Conservation (phyloP, 2,329 filamentous ascomycete genomes). For the Epichloe sibirici region DNA sequence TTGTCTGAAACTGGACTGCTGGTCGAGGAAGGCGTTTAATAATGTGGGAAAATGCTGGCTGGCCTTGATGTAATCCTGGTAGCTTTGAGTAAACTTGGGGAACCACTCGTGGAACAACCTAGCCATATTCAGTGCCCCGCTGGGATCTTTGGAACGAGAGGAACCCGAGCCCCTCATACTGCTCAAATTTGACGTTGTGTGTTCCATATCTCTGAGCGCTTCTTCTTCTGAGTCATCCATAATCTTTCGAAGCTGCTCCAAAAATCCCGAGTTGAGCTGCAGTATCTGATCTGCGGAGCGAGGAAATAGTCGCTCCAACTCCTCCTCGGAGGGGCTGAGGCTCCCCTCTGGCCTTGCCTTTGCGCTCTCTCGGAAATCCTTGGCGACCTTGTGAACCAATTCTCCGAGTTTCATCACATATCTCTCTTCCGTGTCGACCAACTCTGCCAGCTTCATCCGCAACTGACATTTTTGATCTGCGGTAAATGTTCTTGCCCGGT, state of each 20-base stretch:
- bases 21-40: conserved; percentile 66
- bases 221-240: conserved; percentile 77
- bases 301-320: conserved; percentile 70
- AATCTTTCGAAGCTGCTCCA: conserved; percentile 61
- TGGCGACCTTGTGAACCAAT: conserved; percentile 67
- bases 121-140: conserved; percentile 66
- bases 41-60: conserved; percentile 79
- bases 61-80: conserved; percentile 83
- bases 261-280: conserved; percentile 67
- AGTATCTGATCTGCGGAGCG: conserved; percentile 69
- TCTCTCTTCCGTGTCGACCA: conserved; percentile 86
- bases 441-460: conserved; percentile 77
- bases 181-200: conserved; percentile 28
- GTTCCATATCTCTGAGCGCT: conserved; percentile 64
- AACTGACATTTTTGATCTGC: conserved; percentile 74
- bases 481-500: conserved; percentile 64
- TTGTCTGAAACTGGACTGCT: conserved; percentile 71
- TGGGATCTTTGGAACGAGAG: conserved; percentile 52
- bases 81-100: conserved; percentile 80
- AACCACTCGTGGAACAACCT: conserved; percentile 84
- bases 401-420: conserved; percentile 84
- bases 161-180: conserved; percentile 32
- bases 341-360: conserved; percentile 46
- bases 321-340: conserved; percentile 57
- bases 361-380: conserved; percentile 64